These are phyloP conservation scores for Elsinoe necatrix DNA, from an alignment of 2,329 filamentous ascomycete species.

Conservation along the genomic window DNA sequence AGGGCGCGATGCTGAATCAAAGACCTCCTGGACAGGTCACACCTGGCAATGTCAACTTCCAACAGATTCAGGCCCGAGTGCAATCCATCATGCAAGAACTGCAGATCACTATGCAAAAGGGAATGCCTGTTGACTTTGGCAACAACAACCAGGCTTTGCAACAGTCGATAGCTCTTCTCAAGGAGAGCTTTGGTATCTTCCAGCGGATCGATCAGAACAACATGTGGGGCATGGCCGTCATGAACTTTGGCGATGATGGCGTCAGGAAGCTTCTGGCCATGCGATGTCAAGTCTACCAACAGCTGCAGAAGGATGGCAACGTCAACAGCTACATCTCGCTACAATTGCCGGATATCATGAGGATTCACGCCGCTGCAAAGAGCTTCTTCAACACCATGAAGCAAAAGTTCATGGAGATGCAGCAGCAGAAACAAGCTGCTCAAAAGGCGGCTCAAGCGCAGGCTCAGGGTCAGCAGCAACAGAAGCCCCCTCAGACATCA, in stretches of 20 bases:
- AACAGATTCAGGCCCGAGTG: background rate
- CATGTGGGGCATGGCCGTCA: constrained; percentile 21
- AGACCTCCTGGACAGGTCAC: background rate
- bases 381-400: constrained; percentile 25
- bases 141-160: background rate
- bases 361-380: constrained; percentile 21
- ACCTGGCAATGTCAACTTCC: background rate
- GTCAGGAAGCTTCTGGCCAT: constrained; percentile 22
- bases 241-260: constrained; percentile 20
- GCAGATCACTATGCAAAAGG: constrained; percentile 5
- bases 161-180: constrained; percentile 21
- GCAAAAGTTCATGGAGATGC: constrained; percentile 20
- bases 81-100: constrained; percentile 6
- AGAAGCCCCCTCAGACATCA: constrained; percentile 16
- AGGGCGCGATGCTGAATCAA: constrained; percentile 10
- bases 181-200: constrained; percentile 23
- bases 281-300: constrained; percentile 22
- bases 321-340: constrained; percentile 26
- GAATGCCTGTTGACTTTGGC: constrained; percentile 2
- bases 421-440: constrained; percentile 20
- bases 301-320: constrained; percentile 23
- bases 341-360: constrained; percentile 21
- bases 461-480: constrained; percentile 17
- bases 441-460: constrained; percentile 17
- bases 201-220: constrained; percentile 19